phyloP scores from a whole-genome alignment of 768 basidiomycete genomes.

The Glaciozyma martinii region DNA sequence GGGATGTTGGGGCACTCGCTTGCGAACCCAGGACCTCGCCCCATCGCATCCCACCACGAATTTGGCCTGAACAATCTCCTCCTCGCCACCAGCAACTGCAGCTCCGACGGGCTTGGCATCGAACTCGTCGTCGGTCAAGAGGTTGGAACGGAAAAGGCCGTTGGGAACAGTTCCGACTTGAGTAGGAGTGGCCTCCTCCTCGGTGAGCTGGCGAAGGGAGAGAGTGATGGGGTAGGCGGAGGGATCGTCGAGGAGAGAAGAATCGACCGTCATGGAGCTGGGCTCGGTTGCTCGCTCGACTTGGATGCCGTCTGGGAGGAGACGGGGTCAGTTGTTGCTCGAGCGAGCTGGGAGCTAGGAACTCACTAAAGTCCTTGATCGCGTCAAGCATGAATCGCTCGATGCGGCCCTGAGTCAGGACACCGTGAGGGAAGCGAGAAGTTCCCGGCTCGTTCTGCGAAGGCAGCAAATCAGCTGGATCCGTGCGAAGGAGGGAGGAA shows the following conservation, averaged over 20 bases:
- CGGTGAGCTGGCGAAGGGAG: slow-evolving; percentile 11
- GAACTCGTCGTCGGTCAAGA: slow-evolving; percentile 19
- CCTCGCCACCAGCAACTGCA: not conserved
- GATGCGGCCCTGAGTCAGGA: slow-evolving; percentile 21
- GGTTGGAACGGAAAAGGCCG: slow-evolving; percentile 19
- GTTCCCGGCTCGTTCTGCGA: slow-evolving; percentile 15
- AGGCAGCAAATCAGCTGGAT: not conserved
- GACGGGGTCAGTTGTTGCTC: not conserved
- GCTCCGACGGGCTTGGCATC: slow-evolving; percentile 3
- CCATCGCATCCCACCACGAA: slow-evolving; percentile 26
- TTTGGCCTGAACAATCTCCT: slow-evolving; percentile 18
- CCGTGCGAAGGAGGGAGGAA: not conserved
- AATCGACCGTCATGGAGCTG: slow-evolving; percentile 3
- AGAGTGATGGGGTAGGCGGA: slow-evolving; percentile 17
- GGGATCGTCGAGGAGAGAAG: not conserved
- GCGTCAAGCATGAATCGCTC: slow-evolving; percentile 27
- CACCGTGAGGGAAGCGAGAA: slow-evolving; percentile 19
- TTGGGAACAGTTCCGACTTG: slow-evolving; percentile 15
- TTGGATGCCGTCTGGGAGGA: slow-evolving; percentile 10
- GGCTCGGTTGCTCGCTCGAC: slow-evolving; percentile 14
- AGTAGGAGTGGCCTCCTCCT: slow-evolving; percentile 18
- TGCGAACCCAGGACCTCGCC: slow-evolving; percentile 23
- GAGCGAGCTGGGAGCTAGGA: not conserved
- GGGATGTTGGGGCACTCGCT: no score
- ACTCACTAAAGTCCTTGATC: slow-evolving; percentile 18